Evolutionary conservation across 345 rosid species (phyloP).

Genomic region (Psidium friedrichsthalianum): DNA sequence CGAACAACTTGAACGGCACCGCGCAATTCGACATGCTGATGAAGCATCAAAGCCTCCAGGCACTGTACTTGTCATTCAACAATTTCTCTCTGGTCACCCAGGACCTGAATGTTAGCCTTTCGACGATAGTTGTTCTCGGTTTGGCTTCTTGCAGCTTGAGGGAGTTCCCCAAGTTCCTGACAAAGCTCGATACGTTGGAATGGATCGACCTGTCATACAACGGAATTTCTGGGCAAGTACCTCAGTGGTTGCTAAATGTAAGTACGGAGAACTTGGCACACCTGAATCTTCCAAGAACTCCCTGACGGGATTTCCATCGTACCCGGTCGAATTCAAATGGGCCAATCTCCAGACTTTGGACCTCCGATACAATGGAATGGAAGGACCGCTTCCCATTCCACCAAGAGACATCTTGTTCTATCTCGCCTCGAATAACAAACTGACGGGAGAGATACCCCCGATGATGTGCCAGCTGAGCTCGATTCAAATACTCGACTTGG

Average conservation of each 20-base stretch:
- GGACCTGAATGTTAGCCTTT: not conserved
- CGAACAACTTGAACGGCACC: not conserved
- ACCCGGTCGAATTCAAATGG: not conserved
- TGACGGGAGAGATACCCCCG: not conserved
- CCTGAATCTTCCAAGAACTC: constrained; percentile 1
- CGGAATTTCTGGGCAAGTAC: not conserved
- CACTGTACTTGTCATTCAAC: not conserved
- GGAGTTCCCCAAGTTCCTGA: not conserved
- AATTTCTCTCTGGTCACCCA: not conserved
- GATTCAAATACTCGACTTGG: not conserved
- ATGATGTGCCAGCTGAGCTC: not conserved
- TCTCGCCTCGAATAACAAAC: not conserved
- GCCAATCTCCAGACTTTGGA: not conserved
- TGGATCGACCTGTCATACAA: not conserved
- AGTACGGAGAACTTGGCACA: not conserved
- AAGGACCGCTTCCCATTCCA: constrained; percentile 1
- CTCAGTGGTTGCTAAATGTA: not conserved
- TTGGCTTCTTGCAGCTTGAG: constrained; percentile 3
- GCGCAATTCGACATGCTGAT: not conserved
- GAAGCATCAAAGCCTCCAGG: not conserved
- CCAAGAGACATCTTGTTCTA: not conserved
- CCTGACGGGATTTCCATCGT: not conserved
- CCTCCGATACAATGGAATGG: not conserved
- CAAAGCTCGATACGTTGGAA: not conserved
- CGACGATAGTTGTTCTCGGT: not conserved